These are phyloP conservation scores for Cetraspora pellucida DNA, from an alignment of 192 early-diverging fungal species.

Conservation along the genomic window DNA sequence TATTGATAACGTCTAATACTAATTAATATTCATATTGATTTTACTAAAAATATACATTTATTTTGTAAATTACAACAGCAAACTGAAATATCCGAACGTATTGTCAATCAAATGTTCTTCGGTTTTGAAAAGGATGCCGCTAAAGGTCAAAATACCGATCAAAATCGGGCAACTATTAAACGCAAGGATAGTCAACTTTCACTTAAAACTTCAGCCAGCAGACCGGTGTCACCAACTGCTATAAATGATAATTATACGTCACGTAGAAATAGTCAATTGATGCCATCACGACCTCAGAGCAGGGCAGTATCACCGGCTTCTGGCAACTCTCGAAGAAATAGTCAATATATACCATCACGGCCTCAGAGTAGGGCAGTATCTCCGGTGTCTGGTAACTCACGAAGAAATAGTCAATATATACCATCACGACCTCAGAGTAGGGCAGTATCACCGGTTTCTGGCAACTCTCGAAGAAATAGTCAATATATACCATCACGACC, in stretches of 20 bases:
- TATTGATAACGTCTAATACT: background rate
- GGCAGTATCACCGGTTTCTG: no score
- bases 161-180: background rate
- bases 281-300: background rate
- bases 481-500: no score
- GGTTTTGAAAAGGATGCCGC: constrained; percentile 23
- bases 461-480: background rate
- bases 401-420: no score
- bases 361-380: no score
- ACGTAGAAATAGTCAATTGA: background rate
- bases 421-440: no score
- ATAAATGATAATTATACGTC: background rate
- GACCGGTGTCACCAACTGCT: constrained; percentile 12
- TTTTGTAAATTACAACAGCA: background rate
- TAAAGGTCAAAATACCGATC: background rate
- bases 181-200: background rate
- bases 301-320: no score
- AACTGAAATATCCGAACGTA: constrained; percentile 29
- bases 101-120: constrained; percentile 38
- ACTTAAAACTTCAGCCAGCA: background rate
- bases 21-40: background rate
- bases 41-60: background rate
- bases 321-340: no score
- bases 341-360: no score
- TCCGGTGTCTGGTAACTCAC: background rate